Base-by-base conservation (phyloP, 164 flowering plant genomes). In the Saururus chinensis region DNA sequence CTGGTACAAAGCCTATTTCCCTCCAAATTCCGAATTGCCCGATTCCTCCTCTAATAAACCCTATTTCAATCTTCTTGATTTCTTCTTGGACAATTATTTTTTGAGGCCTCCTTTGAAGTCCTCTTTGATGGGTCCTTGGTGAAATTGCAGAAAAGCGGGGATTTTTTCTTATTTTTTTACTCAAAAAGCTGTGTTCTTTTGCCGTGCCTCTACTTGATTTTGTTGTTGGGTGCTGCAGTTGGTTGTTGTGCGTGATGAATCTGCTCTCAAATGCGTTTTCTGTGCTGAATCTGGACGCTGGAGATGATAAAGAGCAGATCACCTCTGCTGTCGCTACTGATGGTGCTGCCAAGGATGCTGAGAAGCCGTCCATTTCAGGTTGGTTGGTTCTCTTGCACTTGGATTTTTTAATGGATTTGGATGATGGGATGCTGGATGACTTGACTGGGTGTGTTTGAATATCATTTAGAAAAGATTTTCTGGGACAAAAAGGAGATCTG, bases 1-100 rank as follows among this genome's bases (percentile, higher is more conserved):
- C n/a, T n/a, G n/a, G n/a, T n/a, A n/a, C 7, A 76, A 81, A 0
- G 97, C 99, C 0, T 86, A 80, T 61, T 85, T 82, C 35, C 91
- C 87, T 68, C 75, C 37, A 30, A 30, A n/a, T n/a, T n/a, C n/a
- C n/a, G n/a, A 30, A 30, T 2, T 30, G 37, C 37, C 12, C 56
- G 22, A 10, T n/a, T 12, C 12, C 20, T 10, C 20, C 10, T 23
- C 56, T n/a, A n/a, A 53, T 1, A 53, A 14, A 21, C 56, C 10
- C 56, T 19, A 21, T 1, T 12, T 19, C 20, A 7, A 21, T 52
- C 21, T 8, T 9, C 19, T 52, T n/a, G 20, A 53, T 53, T 53
- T n/a, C 56, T n/a, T n/a, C n/a, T n/a, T n/a, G n/a, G n/a, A n/a
- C n/a, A n/a, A n/a, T n/a, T 19, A 8, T 21, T 53, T 8, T 19